Conservation (phyloP, 257 asterid species). For the Lycium barbarum region DNA sequence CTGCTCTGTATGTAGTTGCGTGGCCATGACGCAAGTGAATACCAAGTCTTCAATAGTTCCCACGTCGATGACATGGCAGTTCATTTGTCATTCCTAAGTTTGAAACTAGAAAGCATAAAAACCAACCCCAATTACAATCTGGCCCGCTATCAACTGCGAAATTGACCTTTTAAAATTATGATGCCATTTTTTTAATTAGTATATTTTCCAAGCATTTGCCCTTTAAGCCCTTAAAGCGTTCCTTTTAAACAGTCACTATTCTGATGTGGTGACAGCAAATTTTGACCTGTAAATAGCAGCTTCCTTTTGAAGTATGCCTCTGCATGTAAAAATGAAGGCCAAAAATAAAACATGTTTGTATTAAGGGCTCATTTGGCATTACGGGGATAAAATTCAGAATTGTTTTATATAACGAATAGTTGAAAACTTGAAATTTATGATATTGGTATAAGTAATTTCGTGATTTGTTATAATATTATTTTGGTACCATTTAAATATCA, state of each 20-base stretch:
- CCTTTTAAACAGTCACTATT: conserved; percentile 28
- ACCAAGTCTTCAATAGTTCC: not conserved
- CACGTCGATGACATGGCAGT: not conserved
- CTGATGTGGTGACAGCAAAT: conserved; percentile 29
- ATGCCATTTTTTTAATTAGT: not conserved
- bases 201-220: not conserved
- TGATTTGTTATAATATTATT: too few species aligned
- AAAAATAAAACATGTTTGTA: not conserved
- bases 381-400: too few species aligned
- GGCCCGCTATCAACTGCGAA: not conserved
- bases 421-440: too few species aligned
- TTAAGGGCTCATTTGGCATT: not conserved
- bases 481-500: too few species aligned
- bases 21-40: too few species aligned
- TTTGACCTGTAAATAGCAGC: not conserved
- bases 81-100: not conserved
- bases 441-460: too few species aligned
- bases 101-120: not conserved
- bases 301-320: not conserved
- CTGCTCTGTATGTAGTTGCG: too few species aligned
- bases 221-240: conserved; percentile 18
- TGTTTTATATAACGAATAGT: too few species aligned
- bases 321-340: not conserved
- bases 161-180: not conserved
- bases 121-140: not conserved